Evolutionary conservation across 352 stramenopile genomes (phyloP).

Genomic region (Globisporangium uncinulatum): DNA sequence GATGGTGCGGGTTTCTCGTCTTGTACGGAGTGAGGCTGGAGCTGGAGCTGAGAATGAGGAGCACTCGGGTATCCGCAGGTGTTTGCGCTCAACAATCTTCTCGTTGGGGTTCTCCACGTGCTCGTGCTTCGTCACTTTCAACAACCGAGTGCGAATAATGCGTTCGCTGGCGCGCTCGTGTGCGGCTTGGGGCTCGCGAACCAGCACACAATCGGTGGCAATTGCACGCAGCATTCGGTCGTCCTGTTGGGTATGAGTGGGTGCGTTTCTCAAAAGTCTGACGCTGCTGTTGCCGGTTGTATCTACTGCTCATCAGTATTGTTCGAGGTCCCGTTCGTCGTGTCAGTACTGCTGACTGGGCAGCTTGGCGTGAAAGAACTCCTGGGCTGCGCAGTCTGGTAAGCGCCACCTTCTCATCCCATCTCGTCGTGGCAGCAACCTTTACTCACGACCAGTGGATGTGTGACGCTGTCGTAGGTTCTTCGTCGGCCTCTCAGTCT

Average conservation of each 20-base stretch:
- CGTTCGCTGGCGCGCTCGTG: conserved; percentile 65
- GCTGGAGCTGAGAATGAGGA: neutral
- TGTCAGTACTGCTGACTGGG: conserved; percentile 38
- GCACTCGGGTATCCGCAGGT: conserved; percentile 50
- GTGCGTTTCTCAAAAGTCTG: neutral
- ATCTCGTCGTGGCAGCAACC: neutral
- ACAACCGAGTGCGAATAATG: conserved; percentile 15
- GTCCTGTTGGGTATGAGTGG: neutral
- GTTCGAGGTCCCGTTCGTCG: conserved; percentile 77
- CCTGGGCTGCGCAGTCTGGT: conserved; percentile 21
- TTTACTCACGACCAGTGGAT: neutral
- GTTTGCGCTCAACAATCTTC: conserved; percentile 93
- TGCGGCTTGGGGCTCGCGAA: conserved; percentile 89
- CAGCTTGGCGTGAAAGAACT: conserved; percentile 17
- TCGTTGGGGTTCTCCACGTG: conserved; percentile 73
- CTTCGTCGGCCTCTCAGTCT: conserved; percentile 25
- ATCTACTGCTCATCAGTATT: conserved; percentile 42
- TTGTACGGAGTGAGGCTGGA: neutral
- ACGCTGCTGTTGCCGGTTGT: neutral
- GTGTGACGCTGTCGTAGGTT: conserved; percentile 18
- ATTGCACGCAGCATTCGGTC: neutral
- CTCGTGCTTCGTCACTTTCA: conserved; percentile 31
- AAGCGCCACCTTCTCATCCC: neutral
- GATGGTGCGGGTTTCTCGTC: neutral
- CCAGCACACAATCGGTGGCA: conserved; percentile 86